Base-by-base conservation (phyloP, 805 yeast species). In the Tetrapisispora nanseiensis region DNA sequence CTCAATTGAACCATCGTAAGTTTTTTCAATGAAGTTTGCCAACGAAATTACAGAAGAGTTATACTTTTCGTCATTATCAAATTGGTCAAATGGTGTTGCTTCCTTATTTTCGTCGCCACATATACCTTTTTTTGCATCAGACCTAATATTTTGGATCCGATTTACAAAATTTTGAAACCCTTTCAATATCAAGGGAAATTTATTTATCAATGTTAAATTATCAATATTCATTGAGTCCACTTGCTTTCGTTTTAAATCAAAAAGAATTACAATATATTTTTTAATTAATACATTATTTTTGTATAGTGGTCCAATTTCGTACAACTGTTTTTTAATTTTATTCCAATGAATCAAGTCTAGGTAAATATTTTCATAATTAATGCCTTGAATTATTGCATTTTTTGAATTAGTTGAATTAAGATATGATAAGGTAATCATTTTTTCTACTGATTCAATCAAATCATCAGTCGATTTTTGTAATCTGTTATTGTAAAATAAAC, bases 21-120 rank as follows among this genome's bases (percentile, higher is more conserved):
- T 21, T 3, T 21, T 30, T 30, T 37, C 40, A 11, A 37, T 27
- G 22, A 23, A 37, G n/a, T 30, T 37, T 9, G 34, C 40, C 18
- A 37, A 22, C 2, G 29, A 29, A 11, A 18, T 10, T 7, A 37
- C 27, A 23, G 34, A n/a, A 15, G 34, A 34, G 4, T 22, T 12
- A 4, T 22, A 13, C 23, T 30, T 23, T 16, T 37, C 34, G n/a
- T 21, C 18, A 23, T n/a, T 29, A 3, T 30, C 20, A n/a, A 15
- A 15, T 23, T 22, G 27, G 16, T 37, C 35, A 22, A 37, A 37
- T 10, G 40, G 35, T 6, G 33, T n/a, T 13, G 21, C 27, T 2
- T n/a, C 6, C 22, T n/a, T 2, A 7, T 33, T 22, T 3, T 11
- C 5, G 15, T 22, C 20, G n/a, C 24, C 20, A 23, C 16, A 13